These are phyloP conservation scores for Bonia amplexicaulis DNA, from an alignment of 176 grass and related monocot species.

Conservation along the genomic window DNA sequence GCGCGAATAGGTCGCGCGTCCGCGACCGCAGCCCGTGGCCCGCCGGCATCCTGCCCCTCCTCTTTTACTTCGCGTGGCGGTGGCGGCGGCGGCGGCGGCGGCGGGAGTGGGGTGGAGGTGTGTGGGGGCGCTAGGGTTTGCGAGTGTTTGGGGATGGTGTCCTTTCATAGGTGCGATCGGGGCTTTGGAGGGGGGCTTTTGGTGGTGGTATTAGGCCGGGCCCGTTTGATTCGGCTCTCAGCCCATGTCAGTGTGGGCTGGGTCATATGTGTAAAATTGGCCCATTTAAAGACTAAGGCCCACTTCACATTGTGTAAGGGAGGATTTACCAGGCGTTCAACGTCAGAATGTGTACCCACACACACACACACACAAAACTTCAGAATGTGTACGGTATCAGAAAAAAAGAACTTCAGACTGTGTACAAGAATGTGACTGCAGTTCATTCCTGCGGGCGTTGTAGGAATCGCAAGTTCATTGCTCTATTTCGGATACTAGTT, in stretches of 20 bases:
- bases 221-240: neutral
- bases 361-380: too few relatives aligned
- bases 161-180: neutral
- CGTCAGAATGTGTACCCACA: too few relatives aligned
- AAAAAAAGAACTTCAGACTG: too few relatives aligned
- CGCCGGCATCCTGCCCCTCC: slow-evolving; percentile 52
- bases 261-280: too few relatives aligned
- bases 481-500: too few relatives aligned
- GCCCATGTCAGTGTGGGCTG: neutral
- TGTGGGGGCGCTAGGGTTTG: slow-evolving; percentile 32
- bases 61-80: slow-evolving; percentile 19
- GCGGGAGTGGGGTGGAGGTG: neutral
- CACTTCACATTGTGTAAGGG: too few relatives aligned
- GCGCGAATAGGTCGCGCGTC: slow-evolving; percentile 68
- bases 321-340: too few relatives aligned
- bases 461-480: too few relatives aligned
- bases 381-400: too few relatives aligned
- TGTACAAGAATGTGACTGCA: too few relatives aligned
- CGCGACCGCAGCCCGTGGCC: slow-evolving; percentile 62
- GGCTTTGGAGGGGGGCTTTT: neutral
- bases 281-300: too few relatives aligned
- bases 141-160: neutral
- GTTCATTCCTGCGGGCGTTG: too few relatives aligned
- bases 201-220: neutral
- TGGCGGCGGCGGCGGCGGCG: neutral